Conservation (phyloP, 1,139 yeast genomes). For the Nematodospora anomalae region DNA sequence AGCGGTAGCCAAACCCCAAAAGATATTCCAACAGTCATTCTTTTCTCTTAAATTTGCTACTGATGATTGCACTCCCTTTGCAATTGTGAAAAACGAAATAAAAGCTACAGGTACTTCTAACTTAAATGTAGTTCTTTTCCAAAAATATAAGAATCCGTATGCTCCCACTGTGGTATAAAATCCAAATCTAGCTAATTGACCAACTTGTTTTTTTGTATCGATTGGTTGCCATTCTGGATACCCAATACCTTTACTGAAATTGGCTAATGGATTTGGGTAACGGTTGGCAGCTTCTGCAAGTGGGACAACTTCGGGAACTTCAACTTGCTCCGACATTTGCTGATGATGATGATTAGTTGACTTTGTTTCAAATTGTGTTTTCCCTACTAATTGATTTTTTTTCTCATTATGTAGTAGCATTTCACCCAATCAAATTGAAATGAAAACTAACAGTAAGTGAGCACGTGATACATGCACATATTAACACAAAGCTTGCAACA, state of each 20-base stretch:
- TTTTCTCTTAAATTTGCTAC: conserved; percentile 48
- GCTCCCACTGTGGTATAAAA: conserved; percentile 50
- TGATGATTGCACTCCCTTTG: conserved; percentile 31
- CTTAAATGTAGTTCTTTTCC: conserved; percentile 50
- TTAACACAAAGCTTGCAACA: not conserved
- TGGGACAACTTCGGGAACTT: conserved; percentile 8
- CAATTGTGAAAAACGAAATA: conserved; percentile 43
- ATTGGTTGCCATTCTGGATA: conserved; percentile 49
- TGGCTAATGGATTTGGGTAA: conserved; percentile 46
- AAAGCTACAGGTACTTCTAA: conserved; percentile 42
- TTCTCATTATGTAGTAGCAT: not conserved
- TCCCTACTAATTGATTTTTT: too few relatives aligned
- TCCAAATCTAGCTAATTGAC: conserved; percentile 40
- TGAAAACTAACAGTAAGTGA: conserved; percentile 3
- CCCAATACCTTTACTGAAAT: conserved; percentile 39
- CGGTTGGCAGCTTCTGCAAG: conserved; percentile 42
- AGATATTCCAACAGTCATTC: conserved; percentile 52
- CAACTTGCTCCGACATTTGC: conserved; percentile 15
- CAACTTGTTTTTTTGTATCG: conserved; percentile 44
- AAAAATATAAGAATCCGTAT: conserved; percentile 48
- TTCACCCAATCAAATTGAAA: conserved; percentile 15
- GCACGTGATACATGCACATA: not conserved
- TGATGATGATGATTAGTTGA: not conserved
- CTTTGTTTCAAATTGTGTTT: too few relatives aligned
- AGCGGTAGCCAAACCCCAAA: conserved; percentile 47